Evolutionary conservation across 2,329 filamentous ascomycete genomes (phyloP).

Genomic region (Paecilomyces fulvus): DNA sequence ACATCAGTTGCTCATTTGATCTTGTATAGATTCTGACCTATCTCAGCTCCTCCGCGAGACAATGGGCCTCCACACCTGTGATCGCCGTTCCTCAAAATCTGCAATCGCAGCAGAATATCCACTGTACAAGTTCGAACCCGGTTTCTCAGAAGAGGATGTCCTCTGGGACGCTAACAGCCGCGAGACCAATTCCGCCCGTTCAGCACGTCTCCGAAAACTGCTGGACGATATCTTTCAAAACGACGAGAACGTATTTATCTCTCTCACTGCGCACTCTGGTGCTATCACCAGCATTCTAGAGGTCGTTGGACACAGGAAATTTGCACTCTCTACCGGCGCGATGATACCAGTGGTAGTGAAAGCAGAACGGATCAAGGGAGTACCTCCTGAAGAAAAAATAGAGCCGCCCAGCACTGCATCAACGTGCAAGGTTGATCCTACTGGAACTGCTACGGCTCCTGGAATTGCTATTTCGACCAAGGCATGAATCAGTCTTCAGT

Average conservation of each 20-base stretch:
- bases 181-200: constrained; percentile 43
- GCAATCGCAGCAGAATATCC: constrained; percentile 44
- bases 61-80: constrained; percentile 54
- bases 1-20: not conserved
- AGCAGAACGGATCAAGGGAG: constrained; percentile 23
- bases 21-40: not conserved
- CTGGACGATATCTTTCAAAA: constrained; percentile 46
- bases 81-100: constrained; percentile 44
- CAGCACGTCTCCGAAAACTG: constrained; percentile 37
- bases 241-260: constrained; percentile 42
- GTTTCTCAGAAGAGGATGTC: constrained; percentile 47
- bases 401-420: constrained; percentile 18
- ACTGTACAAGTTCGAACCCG: constrained; percentile 42
- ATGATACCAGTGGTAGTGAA: constrained; percentile 46
- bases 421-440: constrained; percentile 12
- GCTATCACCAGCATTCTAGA: constrained; percentile 48
- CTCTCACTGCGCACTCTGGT: constrained; percentile 51
- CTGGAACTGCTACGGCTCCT: not conserved
- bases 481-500: not conserved
- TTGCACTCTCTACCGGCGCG: constrained; percentile 41
- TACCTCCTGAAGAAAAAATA: constrained; percentile 10
- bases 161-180: constrained; percentile 43
- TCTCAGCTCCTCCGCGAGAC: constrained; percentile 46
- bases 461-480: not conserved
- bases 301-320: constrained; percentile 38